Base-by-base conservation (phyloP, 1,284 basidiomycete species). In the Pulchroboletus neoregius region DNA sequence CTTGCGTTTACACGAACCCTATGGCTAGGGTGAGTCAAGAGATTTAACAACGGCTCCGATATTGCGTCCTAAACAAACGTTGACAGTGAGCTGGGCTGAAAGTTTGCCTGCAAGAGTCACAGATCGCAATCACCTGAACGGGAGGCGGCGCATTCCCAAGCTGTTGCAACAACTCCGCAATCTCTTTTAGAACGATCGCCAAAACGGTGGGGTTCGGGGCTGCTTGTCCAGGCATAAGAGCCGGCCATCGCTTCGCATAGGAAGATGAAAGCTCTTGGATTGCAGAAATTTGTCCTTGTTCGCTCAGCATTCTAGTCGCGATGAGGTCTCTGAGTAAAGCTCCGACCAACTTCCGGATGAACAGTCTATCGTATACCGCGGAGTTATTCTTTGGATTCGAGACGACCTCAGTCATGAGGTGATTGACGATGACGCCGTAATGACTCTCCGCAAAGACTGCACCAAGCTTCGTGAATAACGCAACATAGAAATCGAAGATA, bases 181-280 rank as follows among this genome's bases (percentile, higher is more conserved):
- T 82, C 66, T 97, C 94, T 40, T 85, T 76, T 11, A 99, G 73
- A 2, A 84, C 85, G 16, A 95, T 75, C 1, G 85, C 78, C 9
- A 98, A 72, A 1, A 90, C 80, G 1, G 81, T 68, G 18, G 91
- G 80, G 45, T 71, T 74, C 0, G 93, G 91, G 0, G 87, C 79
- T 18, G 72, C 72, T 53, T 91, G 84, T 5, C 91, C 91, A 2
- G 92, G 93, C 77, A 96, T 86, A 63, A 95, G 79, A 1, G 91
- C 85, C 0, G 93, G 93, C 92, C 93, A 99, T 49, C 88, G 80
- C 62, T 90, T 91, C 45, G 97, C 72, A 60, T 93, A 96, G 5
- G 76, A 72, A 41, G 75, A 82, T 0, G 88, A 84, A 39, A 97
- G 71, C 54, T 95, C 93, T 55, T 90, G 85, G 24, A 97, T 89